Evolutionary conservation across 371 early-diverging fungal species (phyloP).

Genomic region (Rhizopus microsporus): DNA sequence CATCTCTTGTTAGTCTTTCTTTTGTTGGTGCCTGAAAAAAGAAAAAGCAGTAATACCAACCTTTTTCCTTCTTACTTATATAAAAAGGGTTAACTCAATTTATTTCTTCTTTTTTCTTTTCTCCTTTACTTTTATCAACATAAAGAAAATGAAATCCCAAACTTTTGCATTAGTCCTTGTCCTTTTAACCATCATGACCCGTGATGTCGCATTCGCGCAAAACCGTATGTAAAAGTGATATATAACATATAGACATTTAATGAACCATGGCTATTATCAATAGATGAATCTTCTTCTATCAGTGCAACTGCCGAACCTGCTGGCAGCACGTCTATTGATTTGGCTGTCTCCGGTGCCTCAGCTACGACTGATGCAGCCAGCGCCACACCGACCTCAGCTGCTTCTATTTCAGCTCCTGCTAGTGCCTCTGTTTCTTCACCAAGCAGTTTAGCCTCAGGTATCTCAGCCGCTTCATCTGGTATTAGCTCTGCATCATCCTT

Average conservation of each 20-base stretch:
- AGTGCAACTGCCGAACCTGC: constrained; percentile 5
- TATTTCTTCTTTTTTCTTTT: constrained; percentile 1
- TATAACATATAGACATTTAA: neutral
- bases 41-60: neutral
- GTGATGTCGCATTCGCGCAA: constrained; percentile 7
- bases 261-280: neutral
- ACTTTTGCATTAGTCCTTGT: constrained; percentile 13
- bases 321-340: neutral
- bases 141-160: constrained; percentile 17
- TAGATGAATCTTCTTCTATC: too few species aligned
- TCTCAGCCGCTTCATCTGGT: constrained; percentile 7
- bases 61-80: too few species aligned
- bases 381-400: neutral
- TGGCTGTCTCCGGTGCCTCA: constrained; percentile 5
- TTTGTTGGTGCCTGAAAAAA: neutral
- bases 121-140: neutral
- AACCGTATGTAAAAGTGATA: constrained; percentile 10
- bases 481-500: neutral
- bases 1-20: neutral
- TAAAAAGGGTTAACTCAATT: neutral
- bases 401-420: neutral
- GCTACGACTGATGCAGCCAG: constrained; percentile 1
- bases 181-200: constrained; percentile 12
- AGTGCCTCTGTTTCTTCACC: constrained; percentile 2
- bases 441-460: constrained; percentile 5